Percentiles rank a stretch among this genome's conserved stretches.
phyloP scores from a whole-genome alignment of 371 early-diverging fungal species.

The Mucor piriformis region DNA sequence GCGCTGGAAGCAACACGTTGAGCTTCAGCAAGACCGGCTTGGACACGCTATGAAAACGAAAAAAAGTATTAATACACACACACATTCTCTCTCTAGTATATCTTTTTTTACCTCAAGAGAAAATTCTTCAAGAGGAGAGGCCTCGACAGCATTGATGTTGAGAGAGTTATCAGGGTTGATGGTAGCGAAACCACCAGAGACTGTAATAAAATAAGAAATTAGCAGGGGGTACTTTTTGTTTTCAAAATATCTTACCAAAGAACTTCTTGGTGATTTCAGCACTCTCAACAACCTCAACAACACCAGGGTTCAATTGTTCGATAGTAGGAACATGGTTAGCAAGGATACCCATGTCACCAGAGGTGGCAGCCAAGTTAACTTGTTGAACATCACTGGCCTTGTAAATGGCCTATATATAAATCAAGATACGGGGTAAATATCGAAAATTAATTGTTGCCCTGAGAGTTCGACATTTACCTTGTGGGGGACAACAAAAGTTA shows the following conservation, averaged over 20 bases:
- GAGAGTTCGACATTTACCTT: conserved; percentile 58
- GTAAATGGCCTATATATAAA: conserved; percentile 61
- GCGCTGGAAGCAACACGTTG: conserved; percentile 66
- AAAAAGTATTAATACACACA: background rate
- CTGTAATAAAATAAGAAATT: conserved; percentile 42
- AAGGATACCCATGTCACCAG: conserved; percentile 98
- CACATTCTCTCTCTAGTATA: too few species aligned
- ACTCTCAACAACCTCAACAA: conserved; percentile 83
- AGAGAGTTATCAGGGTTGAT: conserved; percentile 96
- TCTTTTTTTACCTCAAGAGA: conserved; percentile 72
- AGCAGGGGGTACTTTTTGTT: conserved; percentile 10
- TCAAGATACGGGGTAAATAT: background rate
- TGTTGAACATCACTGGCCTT: conserved; percentile 82
- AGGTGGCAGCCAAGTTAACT: conserved; percentile 92
- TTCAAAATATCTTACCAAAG: conserved; percentile 72
- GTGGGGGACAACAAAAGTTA: conserved; percentile 93
- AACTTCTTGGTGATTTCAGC: conserved; percentile 85
- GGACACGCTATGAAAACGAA: conserved; percentile 61
- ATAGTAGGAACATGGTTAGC: conserved; percentile 97
- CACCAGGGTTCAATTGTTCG: conserved; percentile 94
- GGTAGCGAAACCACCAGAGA: conserved; percentile 95
- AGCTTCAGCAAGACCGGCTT: conserved; percentile 83
- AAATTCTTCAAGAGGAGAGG: conserved; percentile 86
- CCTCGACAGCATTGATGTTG: conserved; percentile 98
- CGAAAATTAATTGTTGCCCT: background rate